Evolutionary conservation across 2,329 filamentous ascomycete species (phyloP), one percentile per base, ranked within the genome.

Genomic region (Cadophora malorum): DNA sequence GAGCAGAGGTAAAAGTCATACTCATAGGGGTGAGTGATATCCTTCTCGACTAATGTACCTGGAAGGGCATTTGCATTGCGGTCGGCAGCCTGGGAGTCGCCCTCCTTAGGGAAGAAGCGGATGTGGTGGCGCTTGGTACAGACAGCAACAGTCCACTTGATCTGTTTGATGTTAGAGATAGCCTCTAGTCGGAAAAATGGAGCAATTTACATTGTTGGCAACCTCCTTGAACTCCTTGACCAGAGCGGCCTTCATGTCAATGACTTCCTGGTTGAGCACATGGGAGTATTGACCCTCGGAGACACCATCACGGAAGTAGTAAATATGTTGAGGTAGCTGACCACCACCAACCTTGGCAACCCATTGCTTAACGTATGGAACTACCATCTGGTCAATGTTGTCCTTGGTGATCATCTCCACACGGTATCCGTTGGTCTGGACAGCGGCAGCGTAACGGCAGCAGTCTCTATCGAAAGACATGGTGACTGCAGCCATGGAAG

Each of bases 41-140:
- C 95, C 41, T 84, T 85, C 79, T 98, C 95, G 5, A 99, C 90
- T 0, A 99, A 78, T 0, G 92, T 97, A 3, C 96, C 96, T 0
- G 95, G 95, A 0, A 95, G 79, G 0, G 94, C 86, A 76, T 98
- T 99, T 45, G 84, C 86, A 72, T 97, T 96, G 60, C 84, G 85
- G 76, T 99, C 96, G 6, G 81, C 85, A 14, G 82, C 79, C 2
- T 67, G 69, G 10, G 72, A 77, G 67, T 86, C 84, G 21, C 78
- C 80, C 0, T 82, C 79, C 59, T 87, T 85, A 0, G 96, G 95
- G 82, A 98, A 98, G 78, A 97, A 94, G 19, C 96, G 91, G 64
- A 97, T 89, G 75, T 97, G 95, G 73, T 99, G 96, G 3, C 96
- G 91, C 85, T 99, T 99, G 1, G 92, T 94, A 0, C 92, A 94